Percentiles rank a stretch among this genome's conserved stretches.
phyloP scores from a whole-genome alignment of 2,329 filamentous ascomycete genomes.

The Sphaerulina musiva region DNA sequence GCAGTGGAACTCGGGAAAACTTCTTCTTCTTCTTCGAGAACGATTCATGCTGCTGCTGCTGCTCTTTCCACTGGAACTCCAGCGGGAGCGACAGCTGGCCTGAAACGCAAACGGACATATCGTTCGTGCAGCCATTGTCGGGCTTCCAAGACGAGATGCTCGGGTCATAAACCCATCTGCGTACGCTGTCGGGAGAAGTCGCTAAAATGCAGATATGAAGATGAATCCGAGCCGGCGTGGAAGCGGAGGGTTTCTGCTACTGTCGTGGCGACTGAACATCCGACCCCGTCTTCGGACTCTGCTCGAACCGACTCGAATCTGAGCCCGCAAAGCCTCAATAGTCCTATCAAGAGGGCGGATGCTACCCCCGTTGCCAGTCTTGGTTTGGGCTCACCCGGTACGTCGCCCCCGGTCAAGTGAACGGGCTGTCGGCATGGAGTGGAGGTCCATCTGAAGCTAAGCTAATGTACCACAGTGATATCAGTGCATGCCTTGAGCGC shows the following conservation, averaged over 20 bases:
- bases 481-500: slow-evolving; percentile 5
- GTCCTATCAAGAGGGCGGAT: slow-evolving; percentile 14
- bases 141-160: slow-evolving; percentile 22
- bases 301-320: slow-evolving; percentile 4
- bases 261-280: slow-evolving; percentile 7
- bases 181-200: slow-evolving; percentile 20
- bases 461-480: not conserved
- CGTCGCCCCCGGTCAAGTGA: not conserved
- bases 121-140: slow-evolving; percentile 21
- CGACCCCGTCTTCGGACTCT: slow-evolving; percentile 10
- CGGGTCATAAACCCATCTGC: slow-evolving; percentile 22
- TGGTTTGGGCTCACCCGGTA: slow-evolving; percentile 13
- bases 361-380: slow-evolving; percentile 14
- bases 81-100: not conserved
- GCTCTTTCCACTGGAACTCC: too few relatives aligned
- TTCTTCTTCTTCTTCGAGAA: too few relatives aligned
- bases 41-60: too few relatives aligned
- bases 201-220: slow-evolving; percentile 20
- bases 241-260: slow-evolving; percentile 20
- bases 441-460: not conserved
- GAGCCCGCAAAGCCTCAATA: slow-evolving; percentile 11
- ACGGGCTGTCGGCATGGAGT: too few relatives aligned
- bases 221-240: slow-evolving; percentile 24
- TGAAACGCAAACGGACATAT: slow-evolving; percentile 24
- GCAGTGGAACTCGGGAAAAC: too few relatives aligned